Conservation (phyloP, 2,329 filamentous ascomycete genomes). For the Aspergillus spinulosporus region DNA sequence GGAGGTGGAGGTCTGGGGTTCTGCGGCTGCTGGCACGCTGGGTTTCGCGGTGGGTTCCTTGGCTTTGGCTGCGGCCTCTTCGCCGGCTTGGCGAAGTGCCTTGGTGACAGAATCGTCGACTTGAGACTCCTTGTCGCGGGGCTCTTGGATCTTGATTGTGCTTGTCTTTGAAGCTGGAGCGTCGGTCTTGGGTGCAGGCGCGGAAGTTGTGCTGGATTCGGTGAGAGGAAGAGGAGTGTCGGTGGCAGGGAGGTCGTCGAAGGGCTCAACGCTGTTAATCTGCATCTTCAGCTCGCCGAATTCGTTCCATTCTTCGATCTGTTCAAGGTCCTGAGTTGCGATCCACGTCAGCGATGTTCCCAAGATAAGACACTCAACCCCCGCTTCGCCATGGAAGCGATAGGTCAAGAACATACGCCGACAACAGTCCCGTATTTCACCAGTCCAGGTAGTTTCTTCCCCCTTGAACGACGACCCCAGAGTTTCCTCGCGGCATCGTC, state of each 20-base stretch:
- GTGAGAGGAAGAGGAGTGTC: slow-evolving; percentile 25
- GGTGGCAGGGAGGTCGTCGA: slow-evolving; percentile 34
- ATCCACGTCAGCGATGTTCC: slow-evolving; percentile 14
- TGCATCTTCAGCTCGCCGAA: slow-evolving; percentile 92
- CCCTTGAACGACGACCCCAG: slow-evolving; percentile 80
- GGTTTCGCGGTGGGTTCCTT: slow-evolving; percentile 30
- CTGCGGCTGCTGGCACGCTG: slow-evolving; percentile 9
- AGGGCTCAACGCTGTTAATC: slow-evolving; percentile 54
- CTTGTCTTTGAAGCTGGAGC: slow-evolving; percentile 31
- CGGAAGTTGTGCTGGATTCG: slow-evolving; percentile 27
- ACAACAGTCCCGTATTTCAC: slow-evolving; percentile 85
- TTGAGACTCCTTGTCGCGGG: slow-evolving; percentile 37
- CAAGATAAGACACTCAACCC: background rate
- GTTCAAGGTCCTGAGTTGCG: slow-evolving; percentile 72
- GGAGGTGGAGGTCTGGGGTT: slow-evolving; percentile 17
- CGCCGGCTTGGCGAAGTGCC: slow-evolving; percentile 47
- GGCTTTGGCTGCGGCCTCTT: slow-evolving; percentile 41
- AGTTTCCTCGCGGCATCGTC: slow-evolving; percentile 85
- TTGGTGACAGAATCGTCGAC: slow-evolving; percentile 42
- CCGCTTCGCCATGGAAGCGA: background rate
- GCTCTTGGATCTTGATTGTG: slow-evolving; percentile 45
- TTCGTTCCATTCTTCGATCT: slow-evolving; percentile 99
- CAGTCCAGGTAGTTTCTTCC: slow-evolving; percentile 83
- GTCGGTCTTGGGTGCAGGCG: slow-evolving; percentile 27
- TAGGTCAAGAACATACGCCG: slow-evolving; percentile 63